Percentiles rank a stretch among this genome's conserved stretches.
These are phyloP conservation scores for Yamadazyma friedrichii DNA, from an alignment of 1,139 yeast species.

Conservation along the genomic window DNA sequence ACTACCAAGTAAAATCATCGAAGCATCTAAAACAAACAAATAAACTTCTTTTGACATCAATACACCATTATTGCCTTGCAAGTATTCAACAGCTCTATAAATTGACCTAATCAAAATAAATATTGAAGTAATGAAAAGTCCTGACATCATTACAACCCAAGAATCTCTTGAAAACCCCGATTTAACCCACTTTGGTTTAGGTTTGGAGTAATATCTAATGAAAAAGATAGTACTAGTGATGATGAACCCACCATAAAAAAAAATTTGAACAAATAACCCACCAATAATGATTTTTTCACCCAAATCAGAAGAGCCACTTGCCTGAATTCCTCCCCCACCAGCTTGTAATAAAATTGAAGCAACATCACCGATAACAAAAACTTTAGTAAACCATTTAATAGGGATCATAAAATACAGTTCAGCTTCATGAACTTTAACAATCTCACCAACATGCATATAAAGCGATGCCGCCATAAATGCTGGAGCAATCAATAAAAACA, in stretches of 20 bases:
- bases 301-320: constrained; percentile 10
- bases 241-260: constrained; percentile 31
- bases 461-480: constrained; percentile 43
- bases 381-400: constrained; percentile 29
- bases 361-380: constrained; percentile 46
- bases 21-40: constrained; percentile 73
- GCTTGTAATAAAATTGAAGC: constrained; percentile 39
- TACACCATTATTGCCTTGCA: constrained; percentile 72
- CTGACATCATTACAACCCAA: constrained; percentile 14
- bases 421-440: constrained; percentile 26
- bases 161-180: constrained; percentile 6
- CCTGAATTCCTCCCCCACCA: constrained; percentile 43
- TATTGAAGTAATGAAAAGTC: constrained; percentile 24
- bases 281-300: constrained; percentile 26
- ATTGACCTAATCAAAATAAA: constrained; percentile 65
- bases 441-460: constrained; percentile 42
- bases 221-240: constrained; percentile 9
- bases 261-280: constrained; percentile 34
- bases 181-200: constrained; percentile 5
- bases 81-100: constrained; percentile 73
- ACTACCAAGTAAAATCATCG: constrained; percentile 45
- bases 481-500: constrained; percentile 39
- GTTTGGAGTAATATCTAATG: constrained; percentile 5
- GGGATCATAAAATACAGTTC: constrained; percentile 27
- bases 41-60: constrained; percentile 67